phyloP scores from a whole-genome alignment of 768 basidiomycete genomes.

The Kwoniella pini region DNA sequence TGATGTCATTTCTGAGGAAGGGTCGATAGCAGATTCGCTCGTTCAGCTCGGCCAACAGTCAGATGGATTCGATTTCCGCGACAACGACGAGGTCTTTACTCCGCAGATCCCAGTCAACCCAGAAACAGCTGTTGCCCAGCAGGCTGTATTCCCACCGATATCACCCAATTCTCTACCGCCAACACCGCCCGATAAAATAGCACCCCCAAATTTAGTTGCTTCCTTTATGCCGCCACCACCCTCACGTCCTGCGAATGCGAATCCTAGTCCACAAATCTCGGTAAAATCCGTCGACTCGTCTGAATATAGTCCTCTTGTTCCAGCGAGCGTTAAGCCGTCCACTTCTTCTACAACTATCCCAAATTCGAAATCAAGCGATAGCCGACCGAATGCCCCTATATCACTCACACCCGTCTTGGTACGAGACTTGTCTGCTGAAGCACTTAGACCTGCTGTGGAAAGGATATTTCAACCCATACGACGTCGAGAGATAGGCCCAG shows the following conservation, averaged over 20 bases:
- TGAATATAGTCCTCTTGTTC: not conserved
- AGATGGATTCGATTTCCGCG: not conserved
- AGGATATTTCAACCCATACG: conserved; percentile 11
- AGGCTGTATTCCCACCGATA: not conserved
- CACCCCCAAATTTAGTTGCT: not conserved
- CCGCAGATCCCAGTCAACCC: not conserved
- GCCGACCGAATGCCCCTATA: not conserved
- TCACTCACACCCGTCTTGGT: conserved; percentile 7
- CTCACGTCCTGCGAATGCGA: not conserved
- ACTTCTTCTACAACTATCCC: not conserved
- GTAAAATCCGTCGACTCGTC: not conserved
- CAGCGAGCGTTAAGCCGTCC: not conserved
- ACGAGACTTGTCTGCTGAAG: conserved; percentile 9
- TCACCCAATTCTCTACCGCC: not conserved
- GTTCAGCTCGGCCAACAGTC: not conserved
- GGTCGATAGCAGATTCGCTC: conserved; percentile 3
- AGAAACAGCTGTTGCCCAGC: not conserved
- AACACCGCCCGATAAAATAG: not conserved
- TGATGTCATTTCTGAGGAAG: conserved; percentile 7
- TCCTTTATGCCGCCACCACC: not conserved
- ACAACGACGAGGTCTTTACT: not conserved
- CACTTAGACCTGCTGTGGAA: conserved; percentile 1
- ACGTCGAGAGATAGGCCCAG: conserved; percentile 2
- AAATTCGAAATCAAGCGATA: not conserved
- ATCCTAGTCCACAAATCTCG: not conserved